Base-by-base conservation (phyloP, 2,329 filamentous ascomycete genomes). In the Periconia sp. region DNA sequence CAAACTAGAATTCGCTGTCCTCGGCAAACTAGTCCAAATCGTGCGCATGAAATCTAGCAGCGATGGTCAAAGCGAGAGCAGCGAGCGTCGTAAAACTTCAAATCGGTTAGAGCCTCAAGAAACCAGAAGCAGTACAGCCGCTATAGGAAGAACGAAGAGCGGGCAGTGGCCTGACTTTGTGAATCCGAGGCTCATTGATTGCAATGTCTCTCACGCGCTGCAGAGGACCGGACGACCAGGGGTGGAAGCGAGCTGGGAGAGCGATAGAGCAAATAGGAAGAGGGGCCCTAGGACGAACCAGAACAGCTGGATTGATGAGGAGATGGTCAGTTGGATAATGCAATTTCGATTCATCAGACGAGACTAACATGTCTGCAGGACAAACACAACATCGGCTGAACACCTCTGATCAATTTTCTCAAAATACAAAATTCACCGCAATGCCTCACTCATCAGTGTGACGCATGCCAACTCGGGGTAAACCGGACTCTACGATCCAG, bases 1-100 rank as follows among this genome's bases (percentile, higher is more conserved):
- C 28, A 79, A 80, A 46, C 71, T 81, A n/a, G 81, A 84, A 60
- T 76, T 78, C 48, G 75, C 78, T 12, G 75, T 84, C 28, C 66
- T 84, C 8, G 70, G 79, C 19, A 68, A 70, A 24, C 57, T 78
- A 3, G 71, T 77, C 12, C 58, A 66, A 25, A 54, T 69, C 18
- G 61, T 61, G 26, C 67, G 52, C 29, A 49, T 45, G 11, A 51
- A 48, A 22, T 59, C 57, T 2, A 52, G 52, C 19, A 57, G 54
- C 29, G 54, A 44, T 22, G 47, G 46, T 8, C 34, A 38, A 39
- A 41, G 17, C 9, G 36, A 45, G 7, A 46, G 42, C 37, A 46
- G 30, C 11, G 46, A 50, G 30, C 39, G 38, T 7, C 10, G 18
- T 11, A 5, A 13, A 17, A 7, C n/a, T 19, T 11, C 16, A 17